A percentile compares a stretch with the other conserved stretches of the same genome.
Evolutionary conservation across 2,329 filamentous ascomycete genomes (phyloP).

Genomic region (Pyrenochaeta sp.): DNA sequence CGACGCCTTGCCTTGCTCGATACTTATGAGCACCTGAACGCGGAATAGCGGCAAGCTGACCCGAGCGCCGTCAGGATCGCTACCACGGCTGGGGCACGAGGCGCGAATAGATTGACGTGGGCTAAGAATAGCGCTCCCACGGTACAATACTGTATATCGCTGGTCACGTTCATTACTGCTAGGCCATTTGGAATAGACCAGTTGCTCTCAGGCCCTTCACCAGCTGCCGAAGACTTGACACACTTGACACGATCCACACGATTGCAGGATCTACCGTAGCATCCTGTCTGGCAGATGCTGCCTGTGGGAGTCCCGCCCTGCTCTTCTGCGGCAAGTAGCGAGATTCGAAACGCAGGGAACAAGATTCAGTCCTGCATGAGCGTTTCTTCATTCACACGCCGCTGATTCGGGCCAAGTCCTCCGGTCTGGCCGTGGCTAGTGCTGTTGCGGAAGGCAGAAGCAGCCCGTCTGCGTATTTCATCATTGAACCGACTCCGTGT

Average conservation of each 20-base stretch:
- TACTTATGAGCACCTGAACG: constrained; percentile 29
- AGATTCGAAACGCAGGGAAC: constrained; percentile 29
- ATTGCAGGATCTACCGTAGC: background rate
- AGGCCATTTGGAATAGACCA: constrained; percentile 18
- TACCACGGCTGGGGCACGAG: constrained; percentile 28
- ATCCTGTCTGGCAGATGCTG: constrained; percentile 1
- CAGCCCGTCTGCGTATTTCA: background rate
- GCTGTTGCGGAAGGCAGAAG: background rate
- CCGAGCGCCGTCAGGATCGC: constrained; percentile 32
- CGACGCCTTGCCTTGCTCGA: constrained; percentile 3
- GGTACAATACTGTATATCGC: constrained; percentile 16
- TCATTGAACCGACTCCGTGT: constrained; percentile 21
- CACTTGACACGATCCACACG: constrained; percentile 1
- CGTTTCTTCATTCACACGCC: constrained; percentile 31
- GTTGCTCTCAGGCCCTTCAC: constrained; percentile 12
- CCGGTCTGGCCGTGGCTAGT: constrained; percentile 10
- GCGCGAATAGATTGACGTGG: constrained; percentile 27
- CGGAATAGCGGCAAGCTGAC: constrained; percentile 42
- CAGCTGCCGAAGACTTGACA: constrained; percentile 8
- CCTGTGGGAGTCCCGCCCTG: constrained; percentile 9
- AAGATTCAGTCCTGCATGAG: constrained; percentile 31
- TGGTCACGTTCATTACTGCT: constrained; percentile 10
- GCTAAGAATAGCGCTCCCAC: constrained; percentile 30
- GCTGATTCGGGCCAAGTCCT: constrained; percentile 15
- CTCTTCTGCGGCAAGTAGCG: constrained; percentile 27